A percentile compares a stretch with the other conserved stretches of the same genome.
These are phyloP conservation scores for Syzygium malaccense DNA, from an alignment of 441 rosid species.

Conservation along the genomic window DNA sequence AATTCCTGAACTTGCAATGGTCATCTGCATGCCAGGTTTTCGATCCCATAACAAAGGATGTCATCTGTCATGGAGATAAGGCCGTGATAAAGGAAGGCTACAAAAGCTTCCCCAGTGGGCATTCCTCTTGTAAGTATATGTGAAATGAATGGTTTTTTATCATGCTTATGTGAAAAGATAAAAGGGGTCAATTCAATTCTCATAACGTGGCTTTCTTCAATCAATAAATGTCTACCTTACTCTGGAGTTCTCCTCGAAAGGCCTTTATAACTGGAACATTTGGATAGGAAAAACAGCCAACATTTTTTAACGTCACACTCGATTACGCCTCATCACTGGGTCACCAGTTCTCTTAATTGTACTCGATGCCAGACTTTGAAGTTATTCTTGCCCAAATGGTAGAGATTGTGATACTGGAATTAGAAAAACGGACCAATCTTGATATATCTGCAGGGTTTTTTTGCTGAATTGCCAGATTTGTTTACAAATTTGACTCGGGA, in stretches of 20 bases:
- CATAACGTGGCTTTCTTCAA: background rate
- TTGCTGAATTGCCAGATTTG: background rate
- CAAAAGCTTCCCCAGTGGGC: constrained; percentile 93
- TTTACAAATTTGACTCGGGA: background rate
- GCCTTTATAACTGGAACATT: background rate
- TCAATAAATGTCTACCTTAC: background rate
- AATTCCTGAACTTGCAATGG: background rate
- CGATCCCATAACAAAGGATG: constrained; percentile 50
- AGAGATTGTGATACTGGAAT: background rate
- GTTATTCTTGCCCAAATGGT: background rate
- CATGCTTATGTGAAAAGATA: background rate
- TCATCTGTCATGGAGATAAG: constrained; percentile 61
- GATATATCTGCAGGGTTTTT: background rate
- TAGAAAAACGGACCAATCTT: background rate
- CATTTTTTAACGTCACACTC: background rate
- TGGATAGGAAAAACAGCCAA: background rate
- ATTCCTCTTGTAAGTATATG: constrained; percentile 64
- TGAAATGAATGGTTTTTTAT: background rate
- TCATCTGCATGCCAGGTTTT: constrained; percentile 9
- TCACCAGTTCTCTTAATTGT: background rate
- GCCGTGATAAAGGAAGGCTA: constrained; percentile 72
- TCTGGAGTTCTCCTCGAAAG: background rate
- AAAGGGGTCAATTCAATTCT: background rate
- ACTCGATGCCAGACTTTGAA: background rate
- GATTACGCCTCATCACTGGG: background rate